Conservation (phyloP, 306 rosid genomes). For the Trifolium subterraneum region DNA sequence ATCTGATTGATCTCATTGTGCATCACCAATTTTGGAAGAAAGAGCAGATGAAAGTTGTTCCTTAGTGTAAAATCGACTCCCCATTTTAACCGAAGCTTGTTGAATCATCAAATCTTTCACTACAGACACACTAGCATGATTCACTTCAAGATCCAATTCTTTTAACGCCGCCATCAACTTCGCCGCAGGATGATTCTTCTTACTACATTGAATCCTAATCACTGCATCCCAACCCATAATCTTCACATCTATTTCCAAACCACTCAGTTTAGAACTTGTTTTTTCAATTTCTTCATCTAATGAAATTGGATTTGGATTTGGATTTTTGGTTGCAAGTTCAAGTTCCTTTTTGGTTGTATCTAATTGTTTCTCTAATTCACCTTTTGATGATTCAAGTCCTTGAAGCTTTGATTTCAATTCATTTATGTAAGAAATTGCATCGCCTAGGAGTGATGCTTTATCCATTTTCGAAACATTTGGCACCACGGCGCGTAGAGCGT, state of each 20-base stretch:
- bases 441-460: constrained; percentile 90
- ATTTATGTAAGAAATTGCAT: constrained; percentile 81
- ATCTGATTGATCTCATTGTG: constrained; percentile 16
- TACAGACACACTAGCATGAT: constrained; percentile 90
- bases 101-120: constrained; percentile 95
- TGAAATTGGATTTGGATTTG: constrained; percentile 34
- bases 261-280: constrained; percentile 21
- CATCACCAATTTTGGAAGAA: constrained; percentile 64
- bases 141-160: constrained; percentile 85
- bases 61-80: constrained; percentile 73
- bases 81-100: constrained; percentile 94
- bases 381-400: constrained; percentile 56
- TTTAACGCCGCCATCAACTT: constrained; percentile 80
- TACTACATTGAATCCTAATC: constrained; percentile 81
- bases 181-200: constrained; percentile 92
- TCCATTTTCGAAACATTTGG: constrained; percentile 98
- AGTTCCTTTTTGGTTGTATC: constrained; percentile 63
- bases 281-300: not conserved
- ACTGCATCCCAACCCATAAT: constrained; percentile 93
- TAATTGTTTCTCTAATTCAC: constrained; percentile 68
- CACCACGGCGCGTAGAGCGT: constrained; percentile 91
- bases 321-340: constrained; percentile 33
- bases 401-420: constrained; percentile 81
- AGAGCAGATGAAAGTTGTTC: constrained; percentile 77
- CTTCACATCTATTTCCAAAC: constrained; percentile 83